Base-by-base conservation (phyloP, 2,329 filamentous ascomycete genomes). In the Alternaria novae-zelandiae region DNA sequence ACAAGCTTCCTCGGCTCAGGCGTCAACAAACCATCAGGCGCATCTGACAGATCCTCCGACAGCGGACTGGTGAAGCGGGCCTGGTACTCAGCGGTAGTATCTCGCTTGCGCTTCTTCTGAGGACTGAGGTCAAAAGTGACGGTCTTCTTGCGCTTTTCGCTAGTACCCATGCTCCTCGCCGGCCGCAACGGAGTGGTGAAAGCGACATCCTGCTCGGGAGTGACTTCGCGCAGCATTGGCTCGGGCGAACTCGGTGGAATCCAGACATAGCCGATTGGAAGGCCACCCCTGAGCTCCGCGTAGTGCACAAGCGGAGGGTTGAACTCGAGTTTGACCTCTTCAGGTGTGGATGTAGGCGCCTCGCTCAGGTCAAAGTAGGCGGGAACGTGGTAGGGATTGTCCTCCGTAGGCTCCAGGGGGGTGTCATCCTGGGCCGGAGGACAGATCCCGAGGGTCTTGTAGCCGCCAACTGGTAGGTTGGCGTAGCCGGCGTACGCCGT, bases 191-290 rank as follows among this genome's bases (percentile, higher is more conserved):
- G 56, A 44, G 47, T 59, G 32, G 51, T 25, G 17, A 43, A 28
- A n/a, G 25, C 47, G 13, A 32, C 1, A n/a, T 59, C 57, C 12
- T 12, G 36, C 57, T 54, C 41, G 1, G 47, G 26, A 12, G 36
- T 54, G 13, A 5, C 25, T 25, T 36, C 26, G 36, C 36, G 25
- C 17, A 41, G 36, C 47, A 59, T 54, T 3, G 26, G 57, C 26
- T 53, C 41, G 7, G 49, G 57, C 4, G 57, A 59, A 36, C 47
- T 46, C 12, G 57, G 57, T 36, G 57, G 57, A 13, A 59, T 36
- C 49, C 57, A 59, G 25, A 59, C 20, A 23, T 59, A 59, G 17
- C 57, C 57, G 20, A 59, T 46, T 20, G 57, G 47, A 17, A 54
- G 20, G 17, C 47, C 47, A 8, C 25, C 57, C 32, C 57, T 54